Evolutionary conservation across 148 eudicot genomes (phyloP).

Genomic region (Simmondsia chinensis): DNA sequence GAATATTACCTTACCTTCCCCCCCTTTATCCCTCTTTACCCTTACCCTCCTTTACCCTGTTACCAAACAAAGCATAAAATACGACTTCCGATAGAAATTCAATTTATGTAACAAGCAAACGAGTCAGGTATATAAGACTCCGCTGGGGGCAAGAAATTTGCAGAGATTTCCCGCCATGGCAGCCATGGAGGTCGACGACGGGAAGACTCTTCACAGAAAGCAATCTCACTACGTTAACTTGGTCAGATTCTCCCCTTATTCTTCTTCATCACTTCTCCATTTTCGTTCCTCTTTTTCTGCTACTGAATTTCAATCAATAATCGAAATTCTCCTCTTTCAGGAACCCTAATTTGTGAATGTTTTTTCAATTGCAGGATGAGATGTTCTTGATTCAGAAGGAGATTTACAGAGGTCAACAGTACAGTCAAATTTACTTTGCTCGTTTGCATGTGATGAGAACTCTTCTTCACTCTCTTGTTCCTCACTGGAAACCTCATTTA

Average conservation of each 20-base stretch:
- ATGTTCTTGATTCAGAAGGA: constrained; percentile 59
- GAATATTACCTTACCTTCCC: too few species aligned
- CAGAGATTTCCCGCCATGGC: constrained; percentile 57
- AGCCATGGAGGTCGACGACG: constrained; percentile 54
- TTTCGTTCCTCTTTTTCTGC: background rate
- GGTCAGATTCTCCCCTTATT: constrained; percentile 15
- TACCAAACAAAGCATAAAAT: too few species aligned
- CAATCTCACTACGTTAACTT: constrained; percentile 46
- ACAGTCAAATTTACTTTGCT: constrained; percentile 84
- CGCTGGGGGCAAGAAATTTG: too few species aligned
- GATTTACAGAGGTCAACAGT: constrained; percentile 84
- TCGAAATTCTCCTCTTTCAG: background rate
- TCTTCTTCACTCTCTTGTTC: constrained; percentile 73
- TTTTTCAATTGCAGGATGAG: constrained; percentile 38
- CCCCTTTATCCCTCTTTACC: too few species aligned
- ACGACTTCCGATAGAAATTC: too few species aligned
- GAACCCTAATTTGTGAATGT: background rate
- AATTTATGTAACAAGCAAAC: too few species aligned
- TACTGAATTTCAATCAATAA: background rate
- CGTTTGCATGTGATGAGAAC: constrained; percentile 76
- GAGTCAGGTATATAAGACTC: too few species aligned
- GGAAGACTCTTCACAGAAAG: constrained; percentile 37
- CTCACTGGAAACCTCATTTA: constrained; percentile 74
- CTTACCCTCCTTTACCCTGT: too few species aligned
- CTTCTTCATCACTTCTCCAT: background rate